Evolutionary conservation across 305 asterid genomes (phyloP), one percentile per base, ranked within the genome.

Genomic region (Withania somnifera): DNA sequence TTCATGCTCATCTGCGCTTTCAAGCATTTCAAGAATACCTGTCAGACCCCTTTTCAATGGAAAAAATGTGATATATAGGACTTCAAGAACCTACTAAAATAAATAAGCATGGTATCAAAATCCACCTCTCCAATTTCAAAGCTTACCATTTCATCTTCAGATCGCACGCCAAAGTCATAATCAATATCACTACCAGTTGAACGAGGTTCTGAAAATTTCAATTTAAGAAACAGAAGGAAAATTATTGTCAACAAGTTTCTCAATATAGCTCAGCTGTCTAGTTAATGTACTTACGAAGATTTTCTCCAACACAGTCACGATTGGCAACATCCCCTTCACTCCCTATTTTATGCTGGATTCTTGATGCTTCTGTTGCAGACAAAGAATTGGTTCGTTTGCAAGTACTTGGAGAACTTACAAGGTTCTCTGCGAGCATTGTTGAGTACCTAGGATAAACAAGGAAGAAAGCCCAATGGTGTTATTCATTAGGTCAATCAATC

Each of bases 341-440:
- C 84, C 82, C 90, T 81, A 61, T 86, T 66, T 85, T 86, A 83
- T 60, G 52, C 40, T 85, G 86, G 85, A 82, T 87, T 73, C 85
- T 86, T 67, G 85, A 86, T 79, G 87, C 85, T 61, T 87, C 91
- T 84, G 84, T 90, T 77, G 87, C 87, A 76, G 83, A 83, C 77
- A 84, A 82, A 77, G 81, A 83, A 80, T 84, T 85, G 54, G 89
- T 78, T 64, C 87, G 61, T 87, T 89, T 88, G 89, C 87, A 61
- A 75, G 75, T 90, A 87, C 87, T 86, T 32, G 92, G 89, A 78
- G 98, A 82, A 82, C 85, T 88, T 79, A 93, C 95, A 82, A 97
- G 98, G 89, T 97, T 97, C 88, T 97, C 98, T 53, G 99, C 99
- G 83, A 97, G 91, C 99, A 97, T 97, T 54, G 99, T 92, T 24